Evolutionary conservation across 2,329 filamentous ascomycete genomes (phyloP).

Genomic region (Acephala macrosclerotiorum): DNA sequence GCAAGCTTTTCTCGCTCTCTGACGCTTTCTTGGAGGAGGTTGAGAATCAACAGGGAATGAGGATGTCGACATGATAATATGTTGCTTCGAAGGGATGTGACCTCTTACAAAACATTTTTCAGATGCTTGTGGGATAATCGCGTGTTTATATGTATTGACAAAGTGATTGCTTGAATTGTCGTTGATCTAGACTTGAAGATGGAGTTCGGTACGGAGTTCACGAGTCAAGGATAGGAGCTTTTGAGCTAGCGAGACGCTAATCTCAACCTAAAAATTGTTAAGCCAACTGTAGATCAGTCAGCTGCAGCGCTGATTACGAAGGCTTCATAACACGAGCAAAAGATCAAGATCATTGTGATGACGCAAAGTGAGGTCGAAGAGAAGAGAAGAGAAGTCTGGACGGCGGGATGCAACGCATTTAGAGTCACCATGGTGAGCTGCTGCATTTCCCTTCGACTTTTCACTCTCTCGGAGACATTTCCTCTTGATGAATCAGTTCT

Average conservation of each 20-base stretch:
- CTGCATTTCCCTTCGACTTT: too few relatives aligned
- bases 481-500: too few relatives aligned
- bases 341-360: neutral
- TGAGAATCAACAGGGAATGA: neutral
- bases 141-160: slow-evolving; percentile 7
- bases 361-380: too few relatives aligned
- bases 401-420: too few relatives aligned
- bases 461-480: too few relatives aligned
- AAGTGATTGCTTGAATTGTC: neutral
- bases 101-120: neutral
- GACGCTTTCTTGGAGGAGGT: slow-evolving; percentile 27
- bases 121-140: neutral
- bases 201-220: neutral
- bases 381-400: neutral
- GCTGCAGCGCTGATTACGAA: neutral
- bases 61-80: slow-evolving; percentile 18
- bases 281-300: neutral
- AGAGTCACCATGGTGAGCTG: too few relatives aligned
- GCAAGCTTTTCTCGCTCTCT: slow-evolving; percentile 36
- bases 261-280: neutral
- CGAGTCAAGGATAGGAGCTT: neutral
- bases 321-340: neutral
- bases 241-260: neutral
- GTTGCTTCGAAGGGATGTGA: neutral
- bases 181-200: neutral